Base-by-base conservation (phyloP, 495 filamentous ascomycete genomes). In the Daldinia caldariorum region DNA sequence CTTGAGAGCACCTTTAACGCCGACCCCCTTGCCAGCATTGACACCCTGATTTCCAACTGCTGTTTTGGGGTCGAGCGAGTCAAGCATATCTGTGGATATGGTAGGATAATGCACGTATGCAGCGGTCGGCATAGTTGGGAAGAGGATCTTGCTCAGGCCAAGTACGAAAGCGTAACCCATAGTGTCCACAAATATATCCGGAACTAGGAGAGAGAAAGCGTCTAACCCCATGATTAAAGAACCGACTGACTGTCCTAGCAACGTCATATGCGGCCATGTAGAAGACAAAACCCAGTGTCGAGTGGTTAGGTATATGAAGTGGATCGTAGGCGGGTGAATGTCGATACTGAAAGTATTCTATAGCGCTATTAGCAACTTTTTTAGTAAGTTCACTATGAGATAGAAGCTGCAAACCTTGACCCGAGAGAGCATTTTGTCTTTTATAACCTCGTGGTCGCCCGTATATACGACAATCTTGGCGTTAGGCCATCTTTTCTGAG, bases 101-200 rank as follows among this genome's bases (percentile, higher is more conserved):
- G 95, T 97, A 6, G 95, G 95, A 76, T 97, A 99, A 78, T 99
- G 95, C 2, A 99, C 94, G 74, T 99, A 99, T 13, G 95, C 95
- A 37, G 86, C 92, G 2, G 92, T 96, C 3, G 96, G 94, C 18
- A 97, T 88, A 13, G 80, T 76, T 1, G 86, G 90, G 79, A 99
- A 97, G 20, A 97, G 85, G 50, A 89, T 85, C 74, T 94, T 96
- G 80, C 85, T 89, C 12, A 97, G 81, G 4, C 91, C 92, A 10
- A 97, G 84, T 2, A 91, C 85, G 77, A 98, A 99, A 20, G 94
- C 92, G 77, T 98, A 98, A 70, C 95, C 95, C 94, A 98, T 97
- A 6, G 95, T 99, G 75, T 99, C 95, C 72, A 99, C 84, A 71
- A 97, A 97, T 57, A 98, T 86, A 75, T 99, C 96, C 0, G 95